Base-by-base conservation (phyloP, 106 monocot genomes). In the Dendrobium catenatum region DNA sequence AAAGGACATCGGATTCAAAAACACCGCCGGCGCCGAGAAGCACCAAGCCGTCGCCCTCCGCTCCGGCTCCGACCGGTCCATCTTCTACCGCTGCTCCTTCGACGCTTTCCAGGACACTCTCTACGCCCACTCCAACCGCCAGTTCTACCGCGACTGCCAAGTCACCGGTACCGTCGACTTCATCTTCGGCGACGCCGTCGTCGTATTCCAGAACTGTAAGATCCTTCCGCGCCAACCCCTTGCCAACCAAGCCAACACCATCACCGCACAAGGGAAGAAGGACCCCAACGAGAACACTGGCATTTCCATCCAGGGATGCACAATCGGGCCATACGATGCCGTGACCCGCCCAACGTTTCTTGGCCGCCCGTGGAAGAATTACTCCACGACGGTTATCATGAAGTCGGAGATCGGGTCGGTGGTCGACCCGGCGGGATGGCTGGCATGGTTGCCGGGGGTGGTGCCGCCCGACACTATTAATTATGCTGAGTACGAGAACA, bases 21-120 rank as follows among this genome's bases (percentile, higher is more conserved):
- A 85, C 72, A 54, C 81, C 0, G 85, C 85, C 33, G 85, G 85
- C 13, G 49, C 85, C 1, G 27, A 72, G 6, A 85, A 85, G 55
- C 85, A 85, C 81, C 85, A 85, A 24, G 85, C 85, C 5, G 85
- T 85, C 17, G 85, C 85, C 20, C 56, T 85, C 59, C 85, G 81
- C 7, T 73, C 78, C 20, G 78, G 78, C 26, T 81, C 85, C 29
- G 81, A 85, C 78, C 78, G 20, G 18, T 85, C 85, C 59, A 31
- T 85, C 47, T 85, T 78, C 73, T 81, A 78, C 85, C 78, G 78
- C 3, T 85, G 85, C 85, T 77, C 56, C 73, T 85, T 85, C 73
- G 85, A 85, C 17, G 81, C 42, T 2, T 85, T 68, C 42, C 85
- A 85, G 44, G 85, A 84, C 84, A 84, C 84, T 5, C 84, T 84